These are phyloP conservation scores for Dothideomycetidae sp. DNA, from an alignment of 2,329 filamentous ascomycete species.

Conservation along the genomic window DNA sequence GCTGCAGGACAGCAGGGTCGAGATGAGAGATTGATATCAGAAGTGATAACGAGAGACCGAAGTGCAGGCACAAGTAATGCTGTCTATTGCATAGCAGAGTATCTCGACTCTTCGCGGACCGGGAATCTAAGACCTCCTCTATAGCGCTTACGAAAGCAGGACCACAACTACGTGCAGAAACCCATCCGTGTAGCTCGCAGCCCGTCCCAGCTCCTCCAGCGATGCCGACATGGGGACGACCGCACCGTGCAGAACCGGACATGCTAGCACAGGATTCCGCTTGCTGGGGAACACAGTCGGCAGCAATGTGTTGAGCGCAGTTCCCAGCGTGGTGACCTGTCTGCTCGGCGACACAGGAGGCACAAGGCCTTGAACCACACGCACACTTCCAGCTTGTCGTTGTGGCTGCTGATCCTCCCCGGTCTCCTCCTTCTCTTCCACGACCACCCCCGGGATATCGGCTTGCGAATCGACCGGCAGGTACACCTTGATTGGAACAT, in stretches of 20 bases:
- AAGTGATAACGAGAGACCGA: no score
- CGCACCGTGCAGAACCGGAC: conserved; percentile 73
- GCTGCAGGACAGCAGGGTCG: no score
- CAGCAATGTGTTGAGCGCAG: conserved; percentile 58
- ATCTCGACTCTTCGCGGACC: no score
- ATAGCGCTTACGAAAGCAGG: conserved; percentile 41
- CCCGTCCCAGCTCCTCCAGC: conserved; percentile 68
- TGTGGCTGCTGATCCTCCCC: conserved; percentile 11
- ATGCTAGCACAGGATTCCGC: conserved; percentile 68
- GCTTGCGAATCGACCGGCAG: conserved; percentile 43
- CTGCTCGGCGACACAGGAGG: conserved; percentile 31
- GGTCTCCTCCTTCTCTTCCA: conserved; percentile 13
- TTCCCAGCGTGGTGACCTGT: conserved; percentile 57
- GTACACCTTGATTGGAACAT: conserved; percentile 82
- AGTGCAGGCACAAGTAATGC: no score
- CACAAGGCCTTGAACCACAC: conserved; percentile 58
- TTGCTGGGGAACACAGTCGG: conserved; percentile 78
- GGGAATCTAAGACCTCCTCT: no score
- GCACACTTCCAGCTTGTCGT: conserved; percentile 26
- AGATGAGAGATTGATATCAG: no score
- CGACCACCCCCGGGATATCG: conserved; percentile 22
- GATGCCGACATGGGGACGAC: conserved; percentile 66
- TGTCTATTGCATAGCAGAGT: no score
- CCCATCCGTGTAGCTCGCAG: conserved; percentile 78
- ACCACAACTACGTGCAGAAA: conserved; percentile 75